Base-by-base conservation (phyloP, 2,329 filamentous ascomycete species). In the Fusarium sp. region DNA sequence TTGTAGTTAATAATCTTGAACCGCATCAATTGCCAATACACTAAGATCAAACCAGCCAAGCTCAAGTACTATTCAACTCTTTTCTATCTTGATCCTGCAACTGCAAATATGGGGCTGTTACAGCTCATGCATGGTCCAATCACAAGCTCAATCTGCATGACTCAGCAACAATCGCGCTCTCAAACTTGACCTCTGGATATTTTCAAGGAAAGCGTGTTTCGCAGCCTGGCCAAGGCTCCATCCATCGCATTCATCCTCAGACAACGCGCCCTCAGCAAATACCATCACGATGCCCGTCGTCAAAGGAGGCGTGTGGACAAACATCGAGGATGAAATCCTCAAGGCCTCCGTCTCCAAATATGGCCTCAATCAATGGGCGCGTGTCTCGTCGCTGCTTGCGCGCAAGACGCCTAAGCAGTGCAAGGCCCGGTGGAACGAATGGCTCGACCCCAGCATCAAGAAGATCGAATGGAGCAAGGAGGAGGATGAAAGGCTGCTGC, bases 381-480 rank as follows among this genome's bases (percentile, higher is more conserved):
- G 95, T 78, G 95, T 98, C 65, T 97, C 95, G 53, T 98, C 95
- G 56, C 87, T 99, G 66, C 89, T 99, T 67, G 94, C 94, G 75
- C 92, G 96, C 73, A 99, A 99, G 79, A 98, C 95, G 29, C 89
- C 95, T 47, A 99, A 99, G 81, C 95, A 99, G 81, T 99, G 95
- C 87, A 99, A 99, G 81, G 94, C 95, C 60, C 86, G 95, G 80
- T 99, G 95, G 95, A 88, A 90, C 75, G 94, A 99, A 85, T 99
- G 95, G 94, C 86, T 99, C 68, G 95, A 99, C 74, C 95, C 95
- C 19, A 92, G 91, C 75, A 98, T 99, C 81, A 91, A 94, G 74
- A 99, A 99, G 83, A 95, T 96, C 70, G 95, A 99, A 80, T 99
- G 95, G 94, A 97, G 92, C 75, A 91, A 95, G 74, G 95, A 99